Evolutionary conservation across 257 asterid genomes (phyloP).

Genomic region (Solanum virginianum): DNA sequence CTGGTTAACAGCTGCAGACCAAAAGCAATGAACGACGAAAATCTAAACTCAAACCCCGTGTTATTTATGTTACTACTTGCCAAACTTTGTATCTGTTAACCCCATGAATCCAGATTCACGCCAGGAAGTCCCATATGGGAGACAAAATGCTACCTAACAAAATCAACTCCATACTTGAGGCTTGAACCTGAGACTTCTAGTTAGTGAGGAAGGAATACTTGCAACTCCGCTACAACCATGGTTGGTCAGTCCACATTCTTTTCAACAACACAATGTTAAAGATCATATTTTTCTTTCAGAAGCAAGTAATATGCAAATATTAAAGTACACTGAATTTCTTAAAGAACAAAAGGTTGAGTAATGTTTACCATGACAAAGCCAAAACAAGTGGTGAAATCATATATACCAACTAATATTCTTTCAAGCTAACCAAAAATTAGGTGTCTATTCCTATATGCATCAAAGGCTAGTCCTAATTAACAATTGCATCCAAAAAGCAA

Average conservation of each 20-base stretch:
- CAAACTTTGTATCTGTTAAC: background rate
- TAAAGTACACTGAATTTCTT: background rate
- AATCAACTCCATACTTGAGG: background rate
- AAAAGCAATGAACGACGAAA: background rate
- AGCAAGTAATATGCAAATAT: background rate
- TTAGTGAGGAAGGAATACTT: background rate
- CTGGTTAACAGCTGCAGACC: background rate
- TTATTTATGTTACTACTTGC: background rate
- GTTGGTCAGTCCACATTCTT: background rate
- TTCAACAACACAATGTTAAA: background rate
- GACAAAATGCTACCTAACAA: background rate
- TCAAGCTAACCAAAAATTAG: constrained; percentile 60
- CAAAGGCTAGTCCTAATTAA: background rate
- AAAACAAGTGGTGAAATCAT: constrained; percentile 72
- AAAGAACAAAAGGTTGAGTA: background rate
- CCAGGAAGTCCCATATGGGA: background rate
- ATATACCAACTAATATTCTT: constrained; percentile 35
- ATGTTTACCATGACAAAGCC: constrained; percentile 80
- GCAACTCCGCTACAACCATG: background rate
- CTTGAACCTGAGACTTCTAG: background rate
- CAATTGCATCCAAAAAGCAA: background rate
- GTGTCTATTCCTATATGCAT: constrained; percentile 18
- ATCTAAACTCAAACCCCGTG: background rate
- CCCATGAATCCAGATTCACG: background rate
- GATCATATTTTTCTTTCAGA: background rate